A percentile compares a stretch with the other conserved stretches of the same genome.
phyloP scores from a whole-genome alignment of 768 basidiomycete species.

The Cubamyces lactineus region DNA sequence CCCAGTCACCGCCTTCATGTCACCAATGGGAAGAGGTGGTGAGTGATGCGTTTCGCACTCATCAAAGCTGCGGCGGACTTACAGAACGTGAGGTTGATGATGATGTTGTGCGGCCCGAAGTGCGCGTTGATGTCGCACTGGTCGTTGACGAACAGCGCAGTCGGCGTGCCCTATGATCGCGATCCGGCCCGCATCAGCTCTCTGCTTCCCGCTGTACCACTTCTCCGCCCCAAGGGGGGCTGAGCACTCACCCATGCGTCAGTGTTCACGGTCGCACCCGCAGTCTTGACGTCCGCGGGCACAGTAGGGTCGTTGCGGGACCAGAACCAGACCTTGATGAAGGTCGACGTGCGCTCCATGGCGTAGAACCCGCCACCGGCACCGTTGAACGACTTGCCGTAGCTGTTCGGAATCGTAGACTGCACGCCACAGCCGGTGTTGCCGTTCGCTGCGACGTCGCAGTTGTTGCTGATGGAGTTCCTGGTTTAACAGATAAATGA shows the following conservation, averaged over 20 bases:
- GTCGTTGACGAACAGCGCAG: constrained; percentile 62
- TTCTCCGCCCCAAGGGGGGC: not conserved
- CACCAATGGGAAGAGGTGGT: not conserved
- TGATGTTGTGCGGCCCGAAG: constrained; percentile 61
- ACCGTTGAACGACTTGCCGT: constrained; percentile 59
- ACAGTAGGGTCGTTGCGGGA: constrained; percentile 47
- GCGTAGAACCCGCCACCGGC: constrained; percentile 70
- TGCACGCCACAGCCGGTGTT: constrained; percentile 64
- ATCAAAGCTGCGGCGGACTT: constrained; percentile 30
- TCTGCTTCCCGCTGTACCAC: not conserved
- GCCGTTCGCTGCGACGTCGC: constrained; percentile 48
- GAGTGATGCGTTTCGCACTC: not conserved
- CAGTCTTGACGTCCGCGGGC: constrained; percentile 50
- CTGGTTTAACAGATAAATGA: constrained; percentile 3
- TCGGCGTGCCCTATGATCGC: constrained; percentile 53
- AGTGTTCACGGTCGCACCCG: constrained; percentile 48
- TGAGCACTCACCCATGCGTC: constrained; percentile 51
- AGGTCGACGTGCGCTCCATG: constrained; percentile 57
- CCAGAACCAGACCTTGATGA: constrained; percentile 78
- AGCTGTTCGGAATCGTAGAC: constrained; percentile 44
- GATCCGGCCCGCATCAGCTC: constrained; percentile 6
- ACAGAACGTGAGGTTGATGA: constrained; percentile 76
- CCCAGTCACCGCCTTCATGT: constrained; percentile 60
- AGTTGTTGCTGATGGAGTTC: constrained; percentile 46
- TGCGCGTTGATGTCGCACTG: constrained; percentile 58